Conservation (phyloP, 2,329 filamentous ascomycete species). For the Fulvia fulva region DNA sequence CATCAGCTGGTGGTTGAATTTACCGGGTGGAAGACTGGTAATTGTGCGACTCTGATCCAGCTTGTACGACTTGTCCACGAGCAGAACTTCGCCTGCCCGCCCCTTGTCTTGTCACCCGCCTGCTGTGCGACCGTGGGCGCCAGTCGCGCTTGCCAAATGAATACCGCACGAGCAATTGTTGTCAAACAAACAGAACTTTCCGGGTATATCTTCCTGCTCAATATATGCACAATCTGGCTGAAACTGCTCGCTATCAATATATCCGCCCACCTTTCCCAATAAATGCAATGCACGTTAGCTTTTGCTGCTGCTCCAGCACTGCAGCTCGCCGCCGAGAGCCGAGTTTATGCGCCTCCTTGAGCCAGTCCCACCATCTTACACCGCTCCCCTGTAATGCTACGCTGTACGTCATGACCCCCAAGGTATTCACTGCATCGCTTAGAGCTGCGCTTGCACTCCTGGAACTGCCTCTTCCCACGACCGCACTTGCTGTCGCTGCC, state of each 20-base stretch:
- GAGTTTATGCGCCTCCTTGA: neutral
- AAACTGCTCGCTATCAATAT: neutral
- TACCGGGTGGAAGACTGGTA: neutral
- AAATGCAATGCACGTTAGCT: neutral
- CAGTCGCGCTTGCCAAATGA: neutral
- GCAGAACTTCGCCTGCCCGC: neutral
- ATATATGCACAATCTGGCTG: neutral
- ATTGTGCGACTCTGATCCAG: neutral
- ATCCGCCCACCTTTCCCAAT: neutral
- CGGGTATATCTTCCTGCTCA: neutral
- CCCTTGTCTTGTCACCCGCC: neutral
- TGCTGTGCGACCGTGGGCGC: neutral
- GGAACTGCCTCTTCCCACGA: constrained; percentile 18
- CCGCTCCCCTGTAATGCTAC: neutral
- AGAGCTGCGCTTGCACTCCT: constrained; percentile 11
- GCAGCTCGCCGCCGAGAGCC: neutral
- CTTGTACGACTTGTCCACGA: neutral
- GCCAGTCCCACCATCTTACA: neutral
- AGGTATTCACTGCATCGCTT: neutral
- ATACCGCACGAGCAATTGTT: neutral
- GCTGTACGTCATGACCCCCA: constrained; percentile 1
- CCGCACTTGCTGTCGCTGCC: constrained; percentile 18
- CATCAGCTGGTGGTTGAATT: neutral
- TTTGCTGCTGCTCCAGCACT: neutral
- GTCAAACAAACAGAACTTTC: neutral